These are phyloP conservation scores for Knoxdaviesia proteae DNA, from an alignment of 2,329 filamentous ascomycete genomes.

Conservation along the genomic window DNA sequence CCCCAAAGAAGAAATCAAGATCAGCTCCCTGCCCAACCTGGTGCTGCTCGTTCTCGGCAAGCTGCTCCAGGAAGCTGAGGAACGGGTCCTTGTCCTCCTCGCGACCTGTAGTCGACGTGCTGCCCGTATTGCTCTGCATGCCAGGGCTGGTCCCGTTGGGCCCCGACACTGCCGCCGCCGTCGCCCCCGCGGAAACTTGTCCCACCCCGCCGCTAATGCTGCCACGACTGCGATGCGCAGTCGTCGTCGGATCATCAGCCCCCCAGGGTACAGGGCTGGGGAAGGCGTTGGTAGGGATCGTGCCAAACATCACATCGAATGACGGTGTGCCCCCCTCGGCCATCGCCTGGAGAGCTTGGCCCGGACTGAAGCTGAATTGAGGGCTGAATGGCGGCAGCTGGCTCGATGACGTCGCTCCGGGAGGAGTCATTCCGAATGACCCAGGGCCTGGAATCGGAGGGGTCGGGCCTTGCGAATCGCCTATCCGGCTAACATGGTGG, in stretches of 20 bases:
- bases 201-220: slow-evolving; percentile 10
- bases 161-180: slow-evolving; percentile 12
- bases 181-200: slow-evolving; percentile 13
- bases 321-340: too few species aligned
- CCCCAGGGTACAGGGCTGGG: too few species aligned
- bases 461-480: too few species aligned
- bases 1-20: slow-evolving; percentile 52
- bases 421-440: too few species aligned
- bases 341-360: too few species aligned
- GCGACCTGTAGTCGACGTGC: slow-evolving; percentile 13
- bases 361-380: too few species aligned
- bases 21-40: slow-evolving; percentile 45
- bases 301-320: too few species aligned
- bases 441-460: too few species aligned
- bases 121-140: slow-evolving; percentile 21
- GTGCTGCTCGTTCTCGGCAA: slow-evolving; percentile 59
- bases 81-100: slow-evolving; percentile 63
- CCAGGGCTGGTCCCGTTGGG: slow-evolving; percentile 21
- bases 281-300: too few species aligned
- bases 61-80: slow-evolving; percentile 55
- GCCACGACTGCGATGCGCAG: slow-evolving; percentile 17
- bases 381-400: too few species aligned
- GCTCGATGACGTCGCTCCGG: too few species aligned
- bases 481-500: too few species aligned
- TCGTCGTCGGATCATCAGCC: slow-evolving; percentile 4